Conservation (phyloP, 148 eudicot species). For the Chenopodium album region DNA sequence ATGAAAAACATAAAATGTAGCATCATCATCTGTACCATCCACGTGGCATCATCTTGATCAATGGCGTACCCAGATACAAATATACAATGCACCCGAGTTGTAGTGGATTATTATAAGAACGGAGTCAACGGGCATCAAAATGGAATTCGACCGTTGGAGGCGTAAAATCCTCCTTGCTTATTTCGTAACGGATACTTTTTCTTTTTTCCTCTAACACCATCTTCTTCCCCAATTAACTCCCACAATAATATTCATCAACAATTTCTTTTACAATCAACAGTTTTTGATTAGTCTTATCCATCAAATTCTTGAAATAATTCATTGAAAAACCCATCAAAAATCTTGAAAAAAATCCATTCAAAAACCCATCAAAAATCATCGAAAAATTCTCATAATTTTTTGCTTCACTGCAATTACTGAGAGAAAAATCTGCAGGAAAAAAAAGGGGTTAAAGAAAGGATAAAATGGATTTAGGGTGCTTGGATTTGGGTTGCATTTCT, state of each 20-base stretch:
- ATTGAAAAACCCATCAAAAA: too few species aligned
- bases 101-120: neutral
- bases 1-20: too few species aligned
- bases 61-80: too few species aligned
- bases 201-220: neutral
- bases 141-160: slow-evolving; percentile 45
- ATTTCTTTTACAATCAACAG: too few species aligned
- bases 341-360: neutral
- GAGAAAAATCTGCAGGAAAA: neutral
- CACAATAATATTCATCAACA: neutral
- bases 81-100: too few species aligned
- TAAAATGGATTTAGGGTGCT: slow-evolving; percentile 68
- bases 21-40: too few species aligned
- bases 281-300: too few species aligned
- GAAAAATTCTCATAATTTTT: neutral
- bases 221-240: neutral
- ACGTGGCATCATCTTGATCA: too few species aligned
- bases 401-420: neutral
- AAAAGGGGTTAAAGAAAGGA: neutral
- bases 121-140: slow-evolving; percentile 5
- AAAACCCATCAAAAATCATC: neutral
- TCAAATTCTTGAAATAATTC: too few species aligned
- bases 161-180: neutral
- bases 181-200: slow-evolving; percentile 54
- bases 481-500: slow-evolving; percentile 63